Percentiles rank a stretch among this genome's conserved stretches.
phyloP scores from a whole-genome alignment of 1,139 yeast genomes.

The Diutina scorzettiae region DNA sequence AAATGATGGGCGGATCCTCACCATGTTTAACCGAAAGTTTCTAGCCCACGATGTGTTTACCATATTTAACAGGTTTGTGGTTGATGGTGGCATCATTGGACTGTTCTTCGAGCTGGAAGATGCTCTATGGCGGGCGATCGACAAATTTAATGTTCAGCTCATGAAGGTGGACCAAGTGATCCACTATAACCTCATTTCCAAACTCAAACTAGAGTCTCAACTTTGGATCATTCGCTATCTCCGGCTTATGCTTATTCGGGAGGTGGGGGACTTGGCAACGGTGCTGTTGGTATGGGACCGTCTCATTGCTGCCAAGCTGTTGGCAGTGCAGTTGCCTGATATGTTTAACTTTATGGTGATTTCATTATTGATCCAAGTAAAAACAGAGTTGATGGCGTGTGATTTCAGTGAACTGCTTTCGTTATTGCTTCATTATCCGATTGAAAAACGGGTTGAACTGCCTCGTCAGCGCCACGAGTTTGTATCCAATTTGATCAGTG shows the following conservation, averaged over 20 bases:
- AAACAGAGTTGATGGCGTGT: conserved; percentile 34
- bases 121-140: conserved; percentile 30
- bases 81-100: conserved; percentile 24
- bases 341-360: conserved; percentile 41
- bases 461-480: conserved; percentile 11
- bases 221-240: conserved; percentile 61
- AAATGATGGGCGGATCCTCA: conserved; percentile 22
- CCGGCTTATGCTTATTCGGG: conserved; percentile 45
- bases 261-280: conserved; percentile 33
- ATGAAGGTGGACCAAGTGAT: conserved; percentile 37
- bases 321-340: conserved; percentile 19
- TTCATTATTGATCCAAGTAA: conserved; percentile 38
- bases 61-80: conserved; percentile 31
- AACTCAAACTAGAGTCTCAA: conserved; percentile 44
- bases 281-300: conserved; percentile 48
- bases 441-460: conserved; percentile 10
- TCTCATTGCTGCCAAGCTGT: conserved; percentile 24
- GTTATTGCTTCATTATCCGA: conserved; percentile 48
- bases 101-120: conserved; percentile 33
- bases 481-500: conserved; percentile 17
- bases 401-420: conserved; percentile 56
- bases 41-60: conserved; percentile 36
- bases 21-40: conserved; percentile 26
- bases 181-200: conserved; percentile 31
- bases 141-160: conserved; percentile 33